These are phyloP conservation scores for Fragilaria radians DNA, from an alignment of 108 stramenopile species.

Conservation along the genomic window DNA sequence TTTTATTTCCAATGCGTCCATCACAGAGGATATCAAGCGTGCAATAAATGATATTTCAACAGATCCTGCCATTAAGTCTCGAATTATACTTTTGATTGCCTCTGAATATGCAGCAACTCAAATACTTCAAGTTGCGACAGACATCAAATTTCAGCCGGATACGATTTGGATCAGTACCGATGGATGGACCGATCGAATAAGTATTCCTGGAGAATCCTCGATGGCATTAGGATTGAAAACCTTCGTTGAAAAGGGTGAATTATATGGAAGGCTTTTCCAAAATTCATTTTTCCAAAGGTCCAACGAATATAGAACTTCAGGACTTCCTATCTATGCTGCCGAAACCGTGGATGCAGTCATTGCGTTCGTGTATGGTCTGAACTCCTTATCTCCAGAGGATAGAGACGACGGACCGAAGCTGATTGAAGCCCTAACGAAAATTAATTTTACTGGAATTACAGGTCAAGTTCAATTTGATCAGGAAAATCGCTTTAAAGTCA, in stretches of 20 bases:
- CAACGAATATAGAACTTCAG: too few relatives aligned
- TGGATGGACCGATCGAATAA: background rate
- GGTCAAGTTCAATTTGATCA: conserved; percentile 7
- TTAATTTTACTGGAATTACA: conserved; percentile 3
- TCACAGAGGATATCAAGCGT: too few relatives aligned
- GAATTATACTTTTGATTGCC: conserved; percentile 11
- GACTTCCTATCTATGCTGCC: conserved; percentile 4
- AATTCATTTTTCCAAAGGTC: background rate
- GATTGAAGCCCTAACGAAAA: background rate
- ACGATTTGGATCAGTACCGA: background rate
- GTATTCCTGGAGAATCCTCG: background rate
- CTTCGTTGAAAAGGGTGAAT: background rate
- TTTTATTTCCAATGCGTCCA: too few relatives aligned
- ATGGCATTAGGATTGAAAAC: conserved; percentile 1
- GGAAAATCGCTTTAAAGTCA: background rate
- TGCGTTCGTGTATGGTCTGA: conserved; percentile 1
- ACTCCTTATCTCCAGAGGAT: background rate
- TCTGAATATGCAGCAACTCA: conserved; percentile 4
- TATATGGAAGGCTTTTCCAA: background rate
- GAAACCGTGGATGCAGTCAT: conserved; percentile 12
- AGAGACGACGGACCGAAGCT: conserved; percentile 1
- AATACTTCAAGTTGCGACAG: conserved; percentile 1
- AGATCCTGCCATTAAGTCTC: conserved; percentile 10
- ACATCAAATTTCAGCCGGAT: conserved; percentile 7
- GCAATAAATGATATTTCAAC: background rate